phyloP scores from a whole-genome alignment of 140 eudicot genomes.

The Stevia rebaudiana region DNA sequence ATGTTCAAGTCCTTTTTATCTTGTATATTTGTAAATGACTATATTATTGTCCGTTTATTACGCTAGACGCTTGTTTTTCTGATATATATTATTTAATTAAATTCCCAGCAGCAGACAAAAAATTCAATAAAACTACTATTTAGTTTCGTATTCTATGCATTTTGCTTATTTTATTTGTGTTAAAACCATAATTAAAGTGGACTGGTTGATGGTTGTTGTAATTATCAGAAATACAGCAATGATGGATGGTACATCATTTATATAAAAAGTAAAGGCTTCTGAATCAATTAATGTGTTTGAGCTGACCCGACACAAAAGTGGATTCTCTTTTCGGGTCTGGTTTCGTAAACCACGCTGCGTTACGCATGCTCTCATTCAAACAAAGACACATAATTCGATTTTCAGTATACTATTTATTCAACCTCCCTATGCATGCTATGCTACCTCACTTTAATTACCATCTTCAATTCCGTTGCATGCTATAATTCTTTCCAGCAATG shows the following conservation, averaged over 20 bases:
- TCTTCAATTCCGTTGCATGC: constrained; percentile 10
- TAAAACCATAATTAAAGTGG: not conserved
- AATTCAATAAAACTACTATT: too few relatives aligned
- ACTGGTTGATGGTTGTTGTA: constrained; percentile 14
- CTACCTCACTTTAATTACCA: not conserved
- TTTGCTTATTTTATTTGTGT: not conserved
- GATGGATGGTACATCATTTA: not conserved
- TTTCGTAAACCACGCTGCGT: constrained; percentile 17
- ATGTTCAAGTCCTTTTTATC: too few relatives aligned
- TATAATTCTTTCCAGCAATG: constrained; percentile 23
- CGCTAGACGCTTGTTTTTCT: too few relatives aligned
- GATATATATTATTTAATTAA: too few relatives aligned
- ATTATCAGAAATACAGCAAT: constrained; percentile 12
- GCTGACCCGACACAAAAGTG: constrained; percentile 33
- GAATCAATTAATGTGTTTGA: constrained; percentile 26
- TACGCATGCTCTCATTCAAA: constrained; percentile 33
- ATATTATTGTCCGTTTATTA: too few relatives aligned
- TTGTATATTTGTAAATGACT: too few relatives aligned
- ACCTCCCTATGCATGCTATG: not conserved
- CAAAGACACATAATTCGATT: not conserved
- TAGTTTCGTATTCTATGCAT: too few relatives aligned
- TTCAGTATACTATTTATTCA: constrained; percentile 10
- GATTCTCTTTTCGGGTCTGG: constrained; percentile 35
- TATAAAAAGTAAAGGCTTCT: constrained; percentile 15
- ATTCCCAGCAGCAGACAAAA: too few relatives aligned